Base-by-base conservation (phyloP, 1,284 basidiomycete genomes). In the Cutaneotrichosporon arboriforme region DNA sequence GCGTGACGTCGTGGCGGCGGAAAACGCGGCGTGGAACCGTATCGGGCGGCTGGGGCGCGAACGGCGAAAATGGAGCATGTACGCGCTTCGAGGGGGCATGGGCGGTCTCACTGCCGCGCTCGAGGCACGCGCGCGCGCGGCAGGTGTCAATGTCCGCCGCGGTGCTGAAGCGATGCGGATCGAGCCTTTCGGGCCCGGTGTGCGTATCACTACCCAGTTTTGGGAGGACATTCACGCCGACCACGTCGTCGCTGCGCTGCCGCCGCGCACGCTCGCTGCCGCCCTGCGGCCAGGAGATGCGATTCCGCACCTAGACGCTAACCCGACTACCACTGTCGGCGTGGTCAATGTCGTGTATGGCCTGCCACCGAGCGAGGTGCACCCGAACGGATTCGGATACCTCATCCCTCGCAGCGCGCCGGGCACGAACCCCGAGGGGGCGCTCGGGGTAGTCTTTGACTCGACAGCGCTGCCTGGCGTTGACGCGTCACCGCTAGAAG, bases 311-410 rank as follows among this genome's bases (percentile, higher is more conserved):
- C 56, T 77, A 34, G 49, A 59, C 22, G 41, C 49, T 38, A 69
- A 76, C 47, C 73, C 73, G 2, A 60, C 63, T 10, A 74, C 77
- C 2, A 77, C 88, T 0, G 77, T 94, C 35, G 85, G 87, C 0
- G 83, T 92, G 2, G 80, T 84, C 36, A 77, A 76, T 35, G 77
- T 92, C n/a, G 73, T 83, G 42, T 72, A 73, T 41, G 70, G 87
- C 22, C 72, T 85, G 13, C 72, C 80, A 20, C 79, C 80, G 7
- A 66, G 72, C 41, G 66, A 57, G 48, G 68, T 69, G 59, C 86
- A 90, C 65, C 88, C 88, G 0, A 77, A 81, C 13, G 94, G 93
- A 0, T 97, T 97, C 72, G 94, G 94, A 1, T 97, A 94, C 76
- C 84, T 98, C 60, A 81, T 96, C 49, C 91, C 93, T 0, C 85